Conservation (phyloP, 768 basidiomycete species). For the Tulasnella sp. region DNA sequence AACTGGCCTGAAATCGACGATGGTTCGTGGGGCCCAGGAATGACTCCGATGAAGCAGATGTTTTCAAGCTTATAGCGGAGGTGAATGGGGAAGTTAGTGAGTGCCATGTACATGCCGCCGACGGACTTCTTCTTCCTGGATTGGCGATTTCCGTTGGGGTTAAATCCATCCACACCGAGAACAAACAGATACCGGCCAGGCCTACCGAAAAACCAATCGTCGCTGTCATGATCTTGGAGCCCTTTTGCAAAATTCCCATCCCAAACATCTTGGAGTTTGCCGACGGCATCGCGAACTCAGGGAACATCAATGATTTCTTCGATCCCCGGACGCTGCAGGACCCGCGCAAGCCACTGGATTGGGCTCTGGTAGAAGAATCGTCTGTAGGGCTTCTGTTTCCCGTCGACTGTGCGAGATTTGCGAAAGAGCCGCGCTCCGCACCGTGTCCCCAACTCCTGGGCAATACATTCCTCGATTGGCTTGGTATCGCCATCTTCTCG, state of each 20-base stretch:
- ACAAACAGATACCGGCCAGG: conserved; percentile 22
- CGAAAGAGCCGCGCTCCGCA: not conserved
- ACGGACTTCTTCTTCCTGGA: conserved; percentile 26
- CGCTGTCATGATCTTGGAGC: not conserved
- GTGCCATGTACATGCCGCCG: conserved; percentile 29
- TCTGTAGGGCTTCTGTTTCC: not conserved
- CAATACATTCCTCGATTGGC: not conserved
- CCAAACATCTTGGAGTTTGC: not conserved
- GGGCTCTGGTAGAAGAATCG: not conserved
- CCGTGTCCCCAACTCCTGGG: not conserved
- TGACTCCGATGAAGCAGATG: conserved; percentile 30
- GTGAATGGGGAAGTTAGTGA: conserved; percentile 30
- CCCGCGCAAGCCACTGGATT: not conserved
- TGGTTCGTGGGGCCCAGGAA: conserved; percentile 31
- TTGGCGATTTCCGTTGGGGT: conserved; percentile 26
- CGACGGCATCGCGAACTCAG: not conserved
- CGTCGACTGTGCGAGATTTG: not conserved
- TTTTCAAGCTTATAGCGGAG: conserved; percentile 29
- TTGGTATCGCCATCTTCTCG: not conserved
- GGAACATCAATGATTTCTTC: not conserved
- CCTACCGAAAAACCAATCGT: not conserved
- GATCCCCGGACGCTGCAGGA: not conserved
- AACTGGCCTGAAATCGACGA: conserved; percentile 20
- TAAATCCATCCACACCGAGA: conserved; percentile 31
- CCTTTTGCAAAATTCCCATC: not conserved